Evolutionary conservation across 73 alveolate genomes (phyloP), one percentile per base, ranked within the genome.

Genomic region (Paramecium sonneborni): DNA sequence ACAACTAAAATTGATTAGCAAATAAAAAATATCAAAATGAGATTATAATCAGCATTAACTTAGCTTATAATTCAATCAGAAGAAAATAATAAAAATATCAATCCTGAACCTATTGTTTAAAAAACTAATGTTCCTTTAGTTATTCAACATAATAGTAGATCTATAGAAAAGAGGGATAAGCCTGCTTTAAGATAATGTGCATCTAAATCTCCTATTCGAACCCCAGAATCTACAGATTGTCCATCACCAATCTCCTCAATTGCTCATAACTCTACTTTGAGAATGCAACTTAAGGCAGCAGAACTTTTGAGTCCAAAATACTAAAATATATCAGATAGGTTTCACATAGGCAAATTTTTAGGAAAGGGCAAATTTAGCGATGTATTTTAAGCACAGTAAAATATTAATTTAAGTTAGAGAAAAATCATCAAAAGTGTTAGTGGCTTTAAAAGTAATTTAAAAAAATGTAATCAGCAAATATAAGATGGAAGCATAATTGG

Each of bases 321-420:
- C 28, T 14, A 79, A 12, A 43, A 79, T 62, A 79, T 79, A 38
- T 79, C 76, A 88, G 94, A 88, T 48, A 70, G 87, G 26, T 88
- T 88, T 26, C 70, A 88, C 15, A 72, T 88, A 21, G 91, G 91
- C 38, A 88, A 88, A 26, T 82, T 69, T 28, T 55, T 88, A 26
- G 91, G 94, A 14, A 88, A 76, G 10, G 94, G 94, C 8, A 88
- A 88, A 72, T 88, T 88, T 88, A 70, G 94, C 35, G 94, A 88
- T 69, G 90, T 88, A 23, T 72, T 44, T 72, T 37, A 69, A 67
- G 94, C 94, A 5, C 30, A 88, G 91, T 88, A 88, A 70, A 26
- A 14, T 20, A 21, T 55, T n/a, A 8, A 12, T 39, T 43, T 14
- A 30, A n/a, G 7, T 35, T 21, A 88, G 94, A 57, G 91, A 88